These are phyloP conservation scores for Sphagnurus paluster DNA, from an alignment of 1,284 basidiomycete genomes.

Conservation along the genomic window DNA sequence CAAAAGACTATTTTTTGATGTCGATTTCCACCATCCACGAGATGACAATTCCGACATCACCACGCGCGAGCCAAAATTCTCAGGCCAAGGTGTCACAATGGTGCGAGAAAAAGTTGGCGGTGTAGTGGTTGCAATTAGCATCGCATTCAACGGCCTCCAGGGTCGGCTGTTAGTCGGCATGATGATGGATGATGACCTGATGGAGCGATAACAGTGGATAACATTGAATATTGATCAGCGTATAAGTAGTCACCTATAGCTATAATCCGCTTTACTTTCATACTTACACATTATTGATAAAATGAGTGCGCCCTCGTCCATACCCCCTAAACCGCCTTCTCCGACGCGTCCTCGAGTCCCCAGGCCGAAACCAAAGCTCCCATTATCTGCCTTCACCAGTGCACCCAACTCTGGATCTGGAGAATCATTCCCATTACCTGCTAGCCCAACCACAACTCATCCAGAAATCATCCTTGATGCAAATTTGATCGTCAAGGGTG, in stretches of 20 bases:
- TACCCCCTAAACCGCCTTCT: constrained; percentile 11
- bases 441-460: constrained; percentile 66
- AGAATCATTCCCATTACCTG: constrained; percentile 65
- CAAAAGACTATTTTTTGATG: too few species aligned
- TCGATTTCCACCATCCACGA: too few species aligned
- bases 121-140: too few species aligned
- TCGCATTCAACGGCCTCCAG: too few species aligned
- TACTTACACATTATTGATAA: constrained; percentile 17
- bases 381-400: constrained; percentile 69
- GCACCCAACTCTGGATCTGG: constrained; percentile 64
- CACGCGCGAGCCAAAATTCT: too few species aligned
- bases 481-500: constrained; percentile 48
- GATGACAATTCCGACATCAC: too few species aligned
- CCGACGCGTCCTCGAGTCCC: constrained; percentile 54
- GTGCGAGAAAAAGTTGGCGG: too few species aligned
- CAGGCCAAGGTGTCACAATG: too few species aligned
- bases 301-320: constrained; percentile 15
- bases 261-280: constrained; percentile 10
- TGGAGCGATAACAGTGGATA: constrained; percentile 6
- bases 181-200: constrained; percentile 3
- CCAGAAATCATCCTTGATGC: constrained; percentile 69
- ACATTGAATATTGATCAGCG: constrained; percentile 1
- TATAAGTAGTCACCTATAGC: constrained; percentile 9
- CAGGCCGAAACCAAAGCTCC: constrained; percentile 65
- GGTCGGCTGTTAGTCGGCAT: too few species aligned